phyloP scores from a whole-genome alignment of 441 rosid species.

The Bruguiera hainesii region DNA sequence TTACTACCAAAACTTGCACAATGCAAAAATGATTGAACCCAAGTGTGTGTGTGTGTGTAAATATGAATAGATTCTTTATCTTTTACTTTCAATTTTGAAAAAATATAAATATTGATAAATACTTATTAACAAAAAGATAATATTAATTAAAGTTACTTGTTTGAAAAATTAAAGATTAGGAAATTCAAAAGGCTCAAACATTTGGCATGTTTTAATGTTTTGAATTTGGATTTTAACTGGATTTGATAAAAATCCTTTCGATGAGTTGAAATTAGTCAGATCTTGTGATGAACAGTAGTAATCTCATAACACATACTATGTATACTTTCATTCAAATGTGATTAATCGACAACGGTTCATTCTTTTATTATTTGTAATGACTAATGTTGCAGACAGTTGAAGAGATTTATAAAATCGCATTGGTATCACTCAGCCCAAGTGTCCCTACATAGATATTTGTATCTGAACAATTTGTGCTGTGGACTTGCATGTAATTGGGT shows the following conservation, averaged over 20 bases:
- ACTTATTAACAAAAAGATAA: too few species aligned
- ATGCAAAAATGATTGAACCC: too few species aligned
- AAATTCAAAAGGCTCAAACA: too few species aligned
- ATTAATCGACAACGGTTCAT: not conserved
- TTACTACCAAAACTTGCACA: too few species aligned
- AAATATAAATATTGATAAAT: too few species aligned
- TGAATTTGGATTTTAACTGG: too few species aligned
- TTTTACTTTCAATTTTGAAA: too few species aligned
- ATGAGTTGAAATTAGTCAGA: not conserved
- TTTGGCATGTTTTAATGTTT: too few species aligned
- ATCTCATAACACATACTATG: not conserved
- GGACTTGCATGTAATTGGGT: conserved; percentile 5
- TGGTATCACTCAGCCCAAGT: conserved; percentile 85
- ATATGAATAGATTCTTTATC: too few species aligned
- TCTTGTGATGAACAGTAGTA: not conserved
- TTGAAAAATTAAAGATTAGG: too few species aligned
- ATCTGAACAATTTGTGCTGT: conserved; percentile 1
- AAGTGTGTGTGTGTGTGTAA: too few species aligned
- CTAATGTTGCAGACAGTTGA: conserved; percentile 68
- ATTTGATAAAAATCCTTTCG: not conserved
- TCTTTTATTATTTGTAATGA: conserved; percentile 12
- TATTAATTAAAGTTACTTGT: too few species aligned
- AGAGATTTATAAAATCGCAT: conserved; percentile 92
- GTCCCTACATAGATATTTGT: conserved; percentile 84
- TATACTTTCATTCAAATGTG: conserved; percentile 1